A percentile compares a stretch with the other conserved stretches of the same genome.
Evolutionary conservation across 345 rosid genomes (phyloP).

Genomic region (Euphorbia pulcherrima): DNA sequence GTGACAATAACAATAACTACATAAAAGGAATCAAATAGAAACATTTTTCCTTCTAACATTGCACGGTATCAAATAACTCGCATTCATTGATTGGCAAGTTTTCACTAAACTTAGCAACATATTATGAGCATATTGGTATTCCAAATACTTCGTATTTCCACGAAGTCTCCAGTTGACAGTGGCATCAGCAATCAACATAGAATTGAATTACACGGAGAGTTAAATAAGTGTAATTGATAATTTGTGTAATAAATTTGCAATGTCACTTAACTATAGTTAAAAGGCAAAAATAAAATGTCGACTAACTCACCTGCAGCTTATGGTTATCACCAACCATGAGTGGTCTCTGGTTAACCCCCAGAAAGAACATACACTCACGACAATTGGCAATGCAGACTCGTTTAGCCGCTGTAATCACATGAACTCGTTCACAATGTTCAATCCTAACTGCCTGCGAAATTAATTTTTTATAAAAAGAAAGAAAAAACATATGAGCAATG

Average conservation of each 20-base stretch:
- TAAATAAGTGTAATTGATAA: background rate
- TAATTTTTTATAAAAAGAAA: slow-evolving; percentile 18
- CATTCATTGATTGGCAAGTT: background rate
- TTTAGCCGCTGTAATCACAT: slow-evolving; percentile 81
- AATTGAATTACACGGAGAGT: background rate
- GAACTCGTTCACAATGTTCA: slow-evolving; percentile 99
- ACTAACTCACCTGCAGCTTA: slow-evolving; percentile 73
- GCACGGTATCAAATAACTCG: background rate
- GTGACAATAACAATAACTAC: background rate
- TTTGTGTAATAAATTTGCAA: background rate
- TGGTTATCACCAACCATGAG: slow-evolving; percentile 97
- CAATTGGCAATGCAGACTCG: slow-evolving; percentile 93
- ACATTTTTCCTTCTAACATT: background rate
- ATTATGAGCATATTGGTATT: background rate
- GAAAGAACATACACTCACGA: slow-evolving; percentile 90
- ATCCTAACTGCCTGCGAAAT: slow-evolving; percentile 91
- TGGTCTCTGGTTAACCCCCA: slow-evolving; percentile 99
- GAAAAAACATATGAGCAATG: slow-evolving; percentile 5
- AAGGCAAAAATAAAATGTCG: background rate
- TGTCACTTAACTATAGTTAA: background rate
- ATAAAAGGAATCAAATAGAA: background rate
- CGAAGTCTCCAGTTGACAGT: background rate
- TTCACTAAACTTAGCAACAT: background rate
- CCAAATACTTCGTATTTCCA: background rate
- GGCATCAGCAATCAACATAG: background rate